Percentiles rank a stretch among this genome's conserved stretches.
phyloP scores from a whole-genome alignment of 441 rosid species.

The Populus hybrid region DNA sequence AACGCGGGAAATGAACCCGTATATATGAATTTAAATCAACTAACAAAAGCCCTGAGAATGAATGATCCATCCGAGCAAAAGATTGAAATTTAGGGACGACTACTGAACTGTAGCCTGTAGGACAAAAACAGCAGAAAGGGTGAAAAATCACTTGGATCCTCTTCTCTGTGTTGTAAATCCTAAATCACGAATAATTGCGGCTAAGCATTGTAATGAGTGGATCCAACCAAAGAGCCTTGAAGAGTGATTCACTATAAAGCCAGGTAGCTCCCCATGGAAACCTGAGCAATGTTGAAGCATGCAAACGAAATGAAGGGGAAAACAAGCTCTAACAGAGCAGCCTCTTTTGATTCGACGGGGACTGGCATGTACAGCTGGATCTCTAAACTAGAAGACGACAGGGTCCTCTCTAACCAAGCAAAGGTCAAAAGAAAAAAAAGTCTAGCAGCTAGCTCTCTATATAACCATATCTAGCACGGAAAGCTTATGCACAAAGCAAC shows the following conservation, averaged over 20 bases:
- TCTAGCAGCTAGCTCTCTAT: neutral
- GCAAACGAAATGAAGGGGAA: neutral
- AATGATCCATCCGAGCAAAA: neutral
- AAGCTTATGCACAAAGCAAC: constrained; percentile 31
- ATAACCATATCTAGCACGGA: constrained; percentile 9
- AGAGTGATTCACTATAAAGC: neutral
- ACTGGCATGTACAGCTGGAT: constrained; percentile 34
- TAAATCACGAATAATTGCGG: neutral
- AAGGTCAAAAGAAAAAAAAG: neutral
- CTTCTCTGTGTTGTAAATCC: neutral
- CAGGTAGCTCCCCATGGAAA: neutral
- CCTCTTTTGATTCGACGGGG: constrained; percentile 20
- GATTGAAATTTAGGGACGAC: no score
- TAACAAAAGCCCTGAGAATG: neutral
- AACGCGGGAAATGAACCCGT: no score
- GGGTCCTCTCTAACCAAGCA: constrained; percentile 16
- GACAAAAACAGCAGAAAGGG: no score
- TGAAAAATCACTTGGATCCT: no score
- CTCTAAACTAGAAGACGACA: constrained; percentile 21
- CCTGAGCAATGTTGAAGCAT: neutral
- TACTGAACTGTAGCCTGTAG: no score
- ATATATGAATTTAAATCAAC: neutral
- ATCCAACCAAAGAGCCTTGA: neutral
- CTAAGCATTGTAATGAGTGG: neutral
- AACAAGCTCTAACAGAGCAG: constrained; percentile 18